Evolutionary conservation across 768 basidiomycete species (phyloP), one percentile per base, ranked within the genome.

Genomic region (Clavaria fumosa): DNA sequence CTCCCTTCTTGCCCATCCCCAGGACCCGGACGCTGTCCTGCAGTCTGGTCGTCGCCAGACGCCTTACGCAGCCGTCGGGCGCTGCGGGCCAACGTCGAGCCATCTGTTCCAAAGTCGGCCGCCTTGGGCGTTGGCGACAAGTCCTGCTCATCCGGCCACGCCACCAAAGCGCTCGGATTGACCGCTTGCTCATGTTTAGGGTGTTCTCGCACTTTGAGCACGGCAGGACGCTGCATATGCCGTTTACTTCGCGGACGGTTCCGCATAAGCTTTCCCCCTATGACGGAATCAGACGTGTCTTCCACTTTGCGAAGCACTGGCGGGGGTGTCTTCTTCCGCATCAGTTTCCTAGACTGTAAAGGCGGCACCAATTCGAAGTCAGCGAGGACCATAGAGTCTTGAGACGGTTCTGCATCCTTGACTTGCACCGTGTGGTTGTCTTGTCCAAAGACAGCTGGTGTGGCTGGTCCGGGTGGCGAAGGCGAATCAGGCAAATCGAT

Each of bases 71-170:
- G 37, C 15, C 57, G 56, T 41, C 54, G 57, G 23, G 51, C 49
- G 31, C 61, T 58, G 30, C 50, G 49, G 10, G 56, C 50, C 7
- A 53, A 40, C 12, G 57, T 49, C 7, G 52, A 48, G 33, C 49
- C 55, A 3, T 51, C 52, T 10, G 52, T 46, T 17, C 64, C 63
- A 47, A 80, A 78, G 10, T 48, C 60, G 15, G 60, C 48, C 14
- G 69, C 69, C 39, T 59, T 71, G 3, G 81, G 82, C 4, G 81
- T 84, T 31, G 58, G 57, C 14, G 60, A 57, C 22, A 47, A 48
- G 17, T 77, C 75, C 15, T 59, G 54, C 14, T 61, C 60, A 11
- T 75, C 72, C 3, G 66, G 62, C 63, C 66, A 72, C 31, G 74
- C 70, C 2, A 73, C 71, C 34, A 75, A 54, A 7, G 58, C 60